Base-by-base conservation (phyloP, 2,329 filamentous ascomycete species). In the Beauveria sp. region DNA sequence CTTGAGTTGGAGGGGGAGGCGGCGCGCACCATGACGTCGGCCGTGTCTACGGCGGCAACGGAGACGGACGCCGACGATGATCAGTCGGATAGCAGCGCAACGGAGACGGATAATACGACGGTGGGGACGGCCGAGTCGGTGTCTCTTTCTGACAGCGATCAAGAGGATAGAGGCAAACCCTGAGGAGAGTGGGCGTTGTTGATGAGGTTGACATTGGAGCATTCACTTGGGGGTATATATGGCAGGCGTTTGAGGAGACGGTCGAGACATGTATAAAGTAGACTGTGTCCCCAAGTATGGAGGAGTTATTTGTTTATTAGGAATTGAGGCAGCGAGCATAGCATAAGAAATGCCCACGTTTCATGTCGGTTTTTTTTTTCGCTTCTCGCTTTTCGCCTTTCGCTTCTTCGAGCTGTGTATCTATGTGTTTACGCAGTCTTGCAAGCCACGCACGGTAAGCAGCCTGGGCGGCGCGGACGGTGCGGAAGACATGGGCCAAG, bases 31-130 rank as follows among this genome's bases (percentile, higher is more conserved):
- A 40, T 28, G 26, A 10, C 7, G 5, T 40, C 40, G 16, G 42
- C n/a, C 7, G 31, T 34, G 12, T 55, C 59, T 16, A 46, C 42
- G 10, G 24, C 51, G 6, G 43, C 26, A 24, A 61, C 51, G 20
- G 59, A 61, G 4, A 40, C 38, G 20, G 58, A 61, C 31, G 50
- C 50, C 28, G 28, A 51, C 28, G 49, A 52, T n/a, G n/a, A 12
- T 24, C 28, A 18, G 5, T 61, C 59, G 16, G 59, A 55, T 10
- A 50, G 22, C 34, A 43, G 43, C 51, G 43, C 51, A 12, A 61
- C 59, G 43, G 59, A 55, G 51, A 61, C 59, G 24, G 59, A 55
- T 34, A 55, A 55, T 31, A 61, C 59, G 16, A 61, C 59, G 34
- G 48, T 55, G 6, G 51, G 59, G 9, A 55, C 59, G 24, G 59